These are phyloP conservation scores for Lepidium campestre DNA, from an alignment of 441 rosid species.

Conservation along the genomic window DNA sequence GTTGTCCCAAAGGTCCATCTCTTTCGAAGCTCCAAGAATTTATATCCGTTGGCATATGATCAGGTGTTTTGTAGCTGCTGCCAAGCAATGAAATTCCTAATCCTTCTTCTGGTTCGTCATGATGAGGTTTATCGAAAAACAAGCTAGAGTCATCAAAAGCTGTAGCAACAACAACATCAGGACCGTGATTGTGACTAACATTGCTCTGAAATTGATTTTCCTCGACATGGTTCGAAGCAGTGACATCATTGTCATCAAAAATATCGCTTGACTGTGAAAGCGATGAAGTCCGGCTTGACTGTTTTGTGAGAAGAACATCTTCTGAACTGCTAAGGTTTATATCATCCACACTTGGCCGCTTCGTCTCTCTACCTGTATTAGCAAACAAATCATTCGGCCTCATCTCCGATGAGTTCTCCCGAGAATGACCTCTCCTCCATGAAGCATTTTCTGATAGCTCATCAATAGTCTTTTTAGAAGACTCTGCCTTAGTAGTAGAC, in stretches of 20 bases:
- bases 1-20: conserved; percentile 24
- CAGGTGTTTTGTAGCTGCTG: conserved; percentile 25
- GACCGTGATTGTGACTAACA: conserved; percentile 19
- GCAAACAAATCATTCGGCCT: conserved; percentile 24
- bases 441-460: conserved; percentile 14
- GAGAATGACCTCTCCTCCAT: conserved; percentile 27
- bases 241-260: conserved; percentile 32
- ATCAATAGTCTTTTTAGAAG: conserved; percentile 22
- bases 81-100: conserved; percentile 32
- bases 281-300: conserved; percentile 35
- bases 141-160: conserved; percentile 63
- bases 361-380: conserved; percentile 29
- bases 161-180: conserved; percentile 18
- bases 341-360: conserved; percentile 34
- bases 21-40: conserved; percentile 33
- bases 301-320: conserved; percentile 30
- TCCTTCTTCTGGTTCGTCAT: conserved; percentile 20
- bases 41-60: conserved; percentile 16
- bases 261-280: conserved; percentile 34
- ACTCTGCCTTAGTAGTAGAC: conserved; percentile 16
- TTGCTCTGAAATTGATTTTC: conserved; percentile 32
- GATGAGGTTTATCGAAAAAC: conserved; percentile 34
- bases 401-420: conserved; percentile 34
- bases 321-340: conserved; percentile 28
- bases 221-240: conserved; percentile 24